phyloP scores from a whole-genome alignment of 371 early-diverging fungal species.

The Apophysomyces variabilis region DNA sequence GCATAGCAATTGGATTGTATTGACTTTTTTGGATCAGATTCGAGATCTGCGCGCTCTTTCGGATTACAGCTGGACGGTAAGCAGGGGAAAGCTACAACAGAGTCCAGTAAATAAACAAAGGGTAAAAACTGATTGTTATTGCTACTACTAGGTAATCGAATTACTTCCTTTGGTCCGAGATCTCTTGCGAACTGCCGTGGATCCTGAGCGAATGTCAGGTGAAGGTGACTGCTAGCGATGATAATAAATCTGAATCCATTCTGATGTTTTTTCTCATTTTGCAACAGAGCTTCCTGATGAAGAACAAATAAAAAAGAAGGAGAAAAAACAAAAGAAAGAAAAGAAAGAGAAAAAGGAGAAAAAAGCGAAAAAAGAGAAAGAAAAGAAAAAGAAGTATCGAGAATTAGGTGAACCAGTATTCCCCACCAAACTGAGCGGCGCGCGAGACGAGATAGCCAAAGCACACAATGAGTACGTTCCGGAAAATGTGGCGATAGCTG shows the following conservation, averaged over 20 bases:
- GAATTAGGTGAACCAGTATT: constrained; percentile 30
- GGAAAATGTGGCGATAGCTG: not conserved
- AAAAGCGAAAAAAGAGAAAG: constrained; percentile 17
- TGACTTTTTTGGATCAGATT: not conserved
- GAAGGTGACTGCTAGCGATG: constrained; percentile 5
- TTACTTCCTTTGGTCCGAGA: constrained; percentile 39
- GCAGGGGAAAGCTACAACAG: not conserved
- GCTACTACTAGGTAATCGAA: constrained; percentile 23
- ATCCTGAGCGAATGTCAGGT: constrained; percentile 10
- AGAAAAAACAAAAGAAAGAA: constrained; percentile 34
- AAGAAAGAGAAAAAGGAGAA: constrained; percentile 28
- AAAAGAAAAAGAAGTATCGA: constrained; percentile 1
- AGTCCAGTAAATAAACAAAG: not conserved
- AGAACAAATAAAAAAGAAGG: constrained; percentile 24
- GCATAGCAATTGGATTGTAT: not conserved
- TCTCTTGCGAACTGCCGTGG: constrained; percentile 28
- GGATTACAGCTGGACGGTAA: constrained; percentile 7
- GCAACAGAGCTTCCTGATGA: not conserved
- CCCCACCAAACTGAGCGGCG: constrained; percentile 12
- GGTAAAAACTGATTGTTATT: not conserved
- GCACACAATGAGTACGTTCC: constrained; percentile 13
- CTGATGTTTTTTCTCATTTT: not conserved
- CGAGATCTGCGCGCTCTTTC: constrained; percentile 6
- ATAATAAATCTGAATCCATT: not conserved
- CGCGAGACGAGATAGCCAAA: constrained; percentile 16